Percentiles rank a stretch among this genome's conserved stretches.
phyloP scores from a whole-genome alignment of 805 yeast species.

The Barnettozyma sucrosica region DNA sequence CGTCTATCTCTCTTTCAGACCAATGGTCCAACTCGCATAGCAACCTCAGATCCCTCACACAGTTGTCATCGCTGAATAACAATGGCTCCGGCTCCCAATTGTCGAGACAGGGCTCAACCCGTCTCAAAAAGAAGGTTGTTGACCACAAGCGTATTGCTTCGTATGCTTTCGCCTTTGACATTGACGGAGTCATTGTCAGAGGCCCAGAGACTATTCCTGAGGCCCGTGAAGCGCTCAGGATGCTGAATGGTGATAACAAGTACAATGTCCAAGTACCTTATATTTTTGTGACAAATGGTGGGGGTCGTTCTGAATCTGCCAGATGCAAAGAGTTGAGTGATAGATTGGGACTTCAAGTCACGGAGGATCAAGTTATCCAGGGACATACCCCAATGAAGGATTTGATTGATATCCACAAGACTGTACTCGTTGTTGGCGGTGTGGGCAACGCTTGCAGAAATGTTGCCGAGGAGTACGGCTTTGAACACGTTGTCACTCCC shows the following conservation, averaged over 20 bases:
- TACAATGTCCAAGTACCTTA: constrained; percentile 77
- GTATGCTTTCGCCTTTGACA: constrained; percentile 88
- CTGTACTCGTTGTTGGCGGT: constrained; percentile 86
- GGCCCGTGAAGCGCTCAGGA: constrained; percentile 64
- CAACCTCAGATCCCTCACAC: constrained; percentile 26
- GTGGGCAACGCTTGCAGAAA: constrained; percentile 77
- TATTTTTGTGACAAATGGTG: constrained; percentile 86
- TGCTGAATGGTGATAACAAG: constrained; percentile 72
- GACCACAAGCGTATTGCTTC: constrained; percentile 73
- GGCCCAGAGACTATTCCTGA: constrained; percentile 83
- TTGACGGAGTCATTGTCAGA: constrained; percentile 83
- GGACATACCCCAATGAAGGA: constrained; percentile 94
- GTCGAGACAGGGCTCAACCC: constrained; percentile 23
- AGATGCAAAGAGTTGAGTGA: constrained; percentile 67
- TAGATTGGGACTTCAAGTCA: constrained; percentile 53
- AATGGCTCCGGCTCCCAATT: constrained; percentile 8
- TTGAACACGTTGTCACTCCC: constrained; percentile 76
- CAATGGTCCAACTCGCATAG: constrained; percentile 47
- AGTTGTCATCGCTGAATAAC: constrained; percentile 13
- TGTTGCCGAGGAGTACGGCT: constrained; percentile 81
- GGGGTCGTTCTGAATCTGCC: constrained; percentile 75
- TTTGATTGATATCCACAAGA: constrained; percentile 57
- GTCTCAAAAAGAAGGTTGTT: constrained; percentile 45
- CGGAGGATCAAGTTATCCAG: constrained; percentile 78
- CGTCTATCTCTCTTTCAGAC: constrained; percentile 63